Percentiles rank a stretch among this genome's conserved stretches.
Conservation (phyloP, 805 yeast genomes). For the Ogataea naganishii region DNA sequence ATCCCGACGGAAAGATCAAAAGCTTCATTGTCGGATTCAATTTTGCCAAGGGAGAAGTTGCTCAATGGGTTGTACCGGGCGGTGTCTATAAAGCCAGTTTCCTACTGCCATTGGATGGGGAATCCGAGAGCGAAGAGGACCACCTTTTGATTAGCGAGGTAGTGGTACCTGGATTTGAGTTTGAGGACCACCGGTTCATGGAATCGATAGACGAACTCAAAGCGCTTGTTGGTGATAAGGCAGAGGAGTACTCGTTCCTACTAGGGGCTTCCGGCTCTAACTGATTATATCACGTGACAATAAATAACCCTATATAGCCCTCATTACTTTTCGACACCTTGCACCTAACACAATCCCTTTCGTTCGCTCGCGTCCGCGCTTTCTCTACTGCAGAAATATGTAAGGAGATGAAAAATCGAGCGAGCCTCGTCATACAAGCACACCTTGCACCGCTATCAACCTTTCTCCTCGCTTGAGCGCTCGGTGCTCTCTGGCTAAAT, state of each 20-base stretch:
- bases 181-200: constrained; percentile 41
- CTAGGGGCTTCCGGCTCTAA: constrained; percentile 14
- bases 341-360: too few species aligned
- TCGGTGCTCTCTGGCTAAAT: too few species aligned
- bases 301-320: too few species aligned
- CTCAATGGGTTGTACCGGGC: constrained; percentile 60
- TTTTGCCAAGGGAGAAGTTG: constrained; percentile 34
- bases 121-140: constrained; percentile 26
- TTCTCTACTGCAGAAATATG: too few species aligned
- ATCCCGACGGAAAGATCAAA: constrained; percentile 41
- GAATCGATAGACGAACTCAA: constrained; percentile 22
- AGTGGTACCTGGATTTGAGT: constrained; percentile 57
- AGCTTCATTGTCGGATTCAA: constrained; percentile 47
- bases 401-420: too few species aligned
- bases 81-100: constrained; percentile 51
- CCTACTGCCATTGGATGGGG: constrained; percentile 27
- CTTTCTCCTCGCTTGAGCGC: too few species aligned
- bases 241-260: constrained; percentile 28
- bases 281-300: constrained; percentile 1
- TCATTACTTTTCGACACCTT: too few species aligned
- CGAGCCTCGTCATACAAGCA: too few species aligned
- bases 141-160: constrained; percentile 44
- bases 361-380: too few species aligned
- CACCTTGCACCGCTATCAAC: too few species aligned
- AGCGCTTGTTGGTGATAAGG: constrained; percentile 29